phyloP scores from a whole-genome alignment of 176 grass and related monocot genomes.

The Zea luxurians region DNA sequence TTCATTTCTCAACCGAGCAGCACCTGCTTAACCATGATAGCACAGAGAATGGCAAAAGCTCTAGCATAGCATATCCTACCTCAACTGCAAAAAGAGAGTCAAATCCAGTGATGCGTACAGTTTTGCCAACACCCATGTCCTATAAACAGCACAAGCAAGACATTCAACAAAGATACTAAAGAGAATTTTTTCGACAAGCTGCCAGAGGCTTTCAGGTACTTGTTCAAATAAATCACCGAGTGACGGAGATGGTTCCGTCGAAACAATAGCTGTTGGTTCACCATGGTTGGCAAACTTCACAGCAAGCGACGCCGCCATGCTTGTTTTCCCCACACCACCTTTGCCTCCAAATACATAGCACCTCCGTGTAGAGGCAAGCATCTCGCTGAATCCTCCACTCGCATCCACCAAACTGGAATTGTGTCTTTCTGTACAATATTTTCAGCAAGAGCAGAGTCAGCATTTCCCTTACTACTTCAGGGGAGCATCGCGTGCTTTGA shows the following conservation, averaged over 20 bases:
- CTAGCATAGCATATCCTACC: constrained; percentile 22
- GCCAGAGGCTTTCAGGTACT: constrained; percentile 23
- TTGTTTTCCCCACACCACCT: constrained; percentile 58
- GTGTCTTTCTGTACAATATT: constrained; percentile 20
- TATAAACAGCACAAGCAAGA: constrained; percentile 24
- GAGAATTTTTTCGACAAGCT: constrained; percentile 1
- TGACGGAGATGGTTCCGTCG: constrained; percentile 34
- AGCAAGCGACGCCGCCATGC: constrained; percentile 44
- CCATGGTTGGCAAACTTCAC: constrained; percentile 46
- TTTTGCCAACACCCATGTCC: constrained; percentile 10
- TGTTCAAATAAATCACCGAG: constrained; percentile 51
- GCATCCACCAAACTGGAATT: constrained; percentile 36
- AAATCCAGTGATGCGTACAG: constrained; percentile 35
- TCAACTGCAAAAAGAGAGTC: constrained; percentile 40
- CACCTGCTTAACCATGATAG: not conserved
- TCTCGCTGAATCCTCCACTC: constrained; percentile 36
- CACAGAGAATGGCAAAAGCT: constrained; percentile 16
- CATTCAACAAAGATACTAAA: constrained; percentile 16
- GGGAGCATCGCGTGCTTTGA: not conserved
- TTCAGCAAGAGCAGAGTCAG: constrained; percentile 18
- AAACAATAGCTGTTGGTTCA: constrained; percentile 48
- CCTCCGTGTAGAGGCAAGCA: constrained; percentile 28
- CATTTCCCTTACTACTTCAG: constrained; percentile 6
- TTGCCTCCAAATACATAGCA: constrained; percentile 51
- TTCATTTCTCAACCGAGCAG: not conserved